Evolutionary conservation across 108 stramenopile species (phyloP), one percentile per base, ranked within the genome.

Genomic region (Craspedostauros australis): DNA sequence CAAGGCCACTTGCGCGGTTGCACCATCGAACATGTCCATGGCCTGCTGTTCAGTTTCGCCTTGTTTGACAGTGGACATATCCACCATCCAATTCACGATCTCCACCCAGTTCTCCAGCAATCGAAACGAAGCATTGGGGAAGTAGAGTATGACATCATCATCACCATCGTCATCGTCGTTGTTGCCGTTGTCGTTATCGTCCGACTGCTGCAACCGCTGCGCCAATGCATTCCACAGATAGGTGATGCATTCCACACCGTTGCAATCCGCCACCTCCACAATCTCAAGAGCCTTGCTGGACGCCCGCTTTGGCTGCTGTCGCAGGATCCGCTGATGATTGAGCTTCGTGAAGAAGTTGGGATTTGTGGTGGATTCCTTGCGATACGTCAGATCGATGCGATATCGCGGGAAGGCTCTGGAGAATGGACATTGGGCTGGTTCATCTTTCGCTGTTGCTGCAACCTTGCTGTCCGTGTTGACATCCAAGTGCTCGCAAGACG

Each of bases 351-450:
- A 50, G 43, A 46, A 42, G 36, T 27, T 15, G 36, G 38, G 26
- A 42, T 68, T 67, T 9, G 25, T 14, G 3, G 50, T 45, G 31
- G 27, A 26, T 24, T 34, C 39, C 23, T 25, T 61, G 5, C 26
- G 40, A 4, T 42, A 16, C 25, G 50, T 36, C 33, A 74, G 26
- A 47, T 81, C 67, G 9, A 81, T 71, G 34, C 75, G 64, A 61
- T 75, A 81, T 15, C 70, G 50, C 32, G 76, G 76, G 64, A 76
- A 80, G 18, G 61, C 54, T 62, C 58, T 76, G 43, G 70, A 67
- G 44, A 75, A 72, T 9, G 53, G 68, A 38, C 68, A 69, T 37
- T n/a, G n/a, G n/a, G 36, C 14, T n/a, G 14, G n/a, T 37, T n/a
- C 14, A 37, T 37, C 14, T 37, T 14, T n/a, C n/a, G 36, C 14